phyloP scores from a whole-genome alignment of 2,329 filamentous ascomycete genomes.

The Nothopassalora personata region DNA sequence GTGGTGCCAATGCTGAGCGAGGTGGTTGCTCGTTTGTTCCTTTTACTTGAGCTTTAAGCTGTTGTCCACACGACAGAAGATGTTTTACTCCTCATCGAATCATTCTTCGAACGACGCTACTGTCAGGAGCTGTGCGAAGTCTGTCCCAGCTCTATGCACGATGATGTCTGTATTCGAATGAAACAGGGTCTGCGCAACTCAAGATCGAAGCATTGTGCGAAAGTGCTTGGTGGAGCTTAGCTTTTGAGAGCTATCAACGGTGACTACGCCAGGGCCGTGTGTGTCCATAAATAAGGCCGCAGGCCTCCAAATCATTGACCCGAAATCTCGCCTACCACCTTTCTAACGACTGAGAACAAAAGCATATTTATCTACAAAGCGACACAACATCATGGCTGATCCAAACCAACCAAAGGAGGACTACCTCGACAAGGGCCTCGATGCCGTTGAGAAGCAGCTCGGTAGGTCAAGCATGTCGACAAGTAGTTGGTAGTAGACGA shows the following conservation, averaged over 20 bases:
- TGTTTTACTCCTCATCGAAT: no score
- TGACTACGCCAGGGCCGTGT: background rate
- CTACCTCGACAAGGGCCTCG: slow-evolving; percentile 30
- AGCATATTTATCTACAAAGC: no score
- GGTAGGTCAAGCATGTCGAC: slow-evolving; percentile 1
- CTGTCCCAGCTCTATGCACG: background rate
- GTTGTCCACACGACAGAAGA: no score
- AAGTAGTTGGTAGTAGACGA: background rate
- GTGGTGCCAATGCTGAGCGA: background rate
- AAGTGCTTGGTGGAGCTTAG: background rate
- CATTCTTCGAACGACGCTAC: background rate
- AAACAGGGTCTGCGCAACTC: background rate
- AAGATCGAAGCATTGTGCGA: background rate
- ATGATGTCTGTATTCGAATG: background rate
- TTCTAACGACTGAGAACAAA: no score
- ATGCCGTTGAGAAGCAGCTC: slow-evolving; percentile 23
- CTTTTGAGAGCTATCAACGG: background rate
- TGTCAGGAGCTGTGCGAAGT: background rate
- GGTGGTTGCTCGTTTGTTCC: background rate
- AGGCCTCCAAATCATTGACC: no score
- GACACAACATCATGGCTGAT: background rate
- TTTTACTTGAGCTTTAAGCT: background rate
- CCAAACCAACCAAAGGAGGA: slow-evolving; percentile 20
- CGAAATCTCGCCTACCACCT: background rate
- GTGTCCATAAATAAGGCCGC: no score